Evolutionary conservation across 2,329 filamentous ascomycete species (phyloP).

Genomic region (Ophiostoma ips): DNA sequence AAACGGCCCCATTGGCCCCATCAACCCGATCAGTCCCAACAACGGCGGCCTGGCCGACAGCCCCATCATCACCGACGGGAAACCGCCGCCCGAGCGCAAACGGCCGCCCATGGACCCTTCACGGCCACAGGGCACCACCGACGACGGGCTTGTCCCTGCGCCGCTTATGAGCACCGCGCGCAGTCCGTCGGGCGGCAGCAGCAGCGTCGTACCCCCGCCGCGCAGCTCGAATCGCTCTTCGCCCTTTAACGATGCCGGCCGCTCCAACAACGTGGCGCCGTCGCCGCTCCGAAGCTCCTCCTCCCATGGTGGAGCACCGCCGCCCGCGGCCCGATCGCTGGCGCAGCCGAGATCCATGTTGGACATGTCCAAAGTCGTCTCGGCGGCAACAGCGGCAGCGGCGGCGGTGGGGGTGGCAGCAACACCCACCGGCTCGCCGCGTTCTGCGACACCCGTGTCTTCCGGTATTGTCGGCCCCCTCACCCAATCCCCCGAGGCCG

Average conservation of each 20-base stretch:
- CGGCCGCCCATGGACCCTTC: slow-evolving; percentile 52
- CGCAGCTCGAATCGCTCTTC: slow-evolving; percentile 24
- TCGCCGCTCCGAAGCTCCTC: slow-evolving; percentile 11
- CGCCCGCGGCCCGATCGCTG: neutral
- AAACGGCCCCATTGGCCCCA: slow-evolving; percentile 24
- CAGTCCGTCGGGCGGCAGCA: slow-evolving; percentile 26
- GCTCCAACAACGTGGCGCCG: slow-evolving; percentile 4
- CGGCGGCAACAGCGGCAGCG: neutral
- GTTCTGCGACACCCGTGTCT: neutral
- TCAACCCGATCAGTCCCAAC: no score
- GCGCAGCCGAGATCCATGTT: neutral
- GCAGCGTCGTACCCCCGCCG: slow-evolving; percentile 27
- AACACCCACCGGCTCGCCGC: neutral
- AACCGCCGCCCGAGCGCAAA: slow-evolving; percentile 46
- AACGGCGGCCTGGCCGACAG: slow-evolving; percentile 16
- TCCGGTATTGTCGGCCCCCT: neutral
- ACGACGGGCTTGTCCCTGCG: slow-evolving; percentile 43
- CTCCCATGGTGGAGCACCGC: neutral
- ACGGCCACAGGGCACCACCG: slow-evolving; percentile 31
- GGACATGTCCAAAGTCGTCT: neutral
- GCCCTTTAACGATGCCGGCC: slow-evolving; percentile 1
- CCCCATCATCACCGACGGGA: slow-evolving; percentile 22
- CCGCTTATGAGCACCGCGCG: slow-evolving; percentile 39
- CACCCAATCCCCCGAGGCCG: slow-evolving; percentile 11
- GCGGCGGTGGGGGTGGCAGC: neutral